Base-by-base conservation (phyloP, 2,329 filamentous ascomycete genomes). In the Monilinia aucupariae region DNA sequence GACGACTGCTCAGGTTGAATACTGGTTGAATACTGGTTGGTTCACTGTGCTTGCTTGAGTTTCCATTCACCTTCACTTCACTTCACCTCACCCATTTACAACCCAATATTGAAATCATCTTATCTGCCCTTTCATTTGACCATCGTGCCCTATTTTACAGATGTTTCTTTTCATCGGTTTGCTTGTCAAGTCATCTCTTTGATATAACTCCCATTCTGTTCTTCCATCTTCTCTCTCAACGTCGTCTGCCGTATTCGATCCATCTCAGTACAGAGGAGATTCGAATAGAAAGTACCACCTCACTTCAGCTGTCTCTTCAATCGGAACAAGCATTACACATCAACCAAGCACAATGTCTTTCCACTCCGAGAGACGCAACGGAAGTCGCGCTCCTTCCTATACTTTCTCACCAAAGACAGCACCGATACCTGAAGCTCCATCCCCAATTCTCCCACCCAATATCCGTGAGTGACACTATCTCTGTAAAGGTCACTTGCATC, bases 311-410 rank as follows among this genome's bases (percentile, higher is more conserved):
- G 0, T 22, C 9, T 20, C 15, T 47, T 12, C n/a, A 4, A 30
- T 30, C 4, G 13, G 0, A 30, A 27, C 4, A n/a, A 34, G 1
- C 10, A 39, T n/a, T 20, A 12, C 8, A 0, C 9, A 17, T 22
- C 27, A 25, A 25, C 13, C n/a, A 47, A 32, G 8, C 32, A 47
- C n/a, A 22, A 56, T 56, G 54, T 47, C 54, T 47, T 56, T 47
- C n/a, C 22, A 9, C 30, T 47, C 54, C 12, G 54, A 56, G 1
- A 56, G 47, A 47, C 54, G 54, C 20, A 56, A 47, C 7, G 54
- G n/a, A 56, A 56, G 41, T 47, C 54, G 54, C 47, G n/a, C 27
- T 37, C 32, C 41, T 37, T 56, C 54, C 4, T 56, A 56, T 56
- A 47, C n/a, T 8, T 56, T 56, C 30, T 56, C 54, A 20, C 54